Evolutionary conservation across 1,139 yeast species (phyloP).

Genomic region (Sugiyamaella novakii): DNA sequence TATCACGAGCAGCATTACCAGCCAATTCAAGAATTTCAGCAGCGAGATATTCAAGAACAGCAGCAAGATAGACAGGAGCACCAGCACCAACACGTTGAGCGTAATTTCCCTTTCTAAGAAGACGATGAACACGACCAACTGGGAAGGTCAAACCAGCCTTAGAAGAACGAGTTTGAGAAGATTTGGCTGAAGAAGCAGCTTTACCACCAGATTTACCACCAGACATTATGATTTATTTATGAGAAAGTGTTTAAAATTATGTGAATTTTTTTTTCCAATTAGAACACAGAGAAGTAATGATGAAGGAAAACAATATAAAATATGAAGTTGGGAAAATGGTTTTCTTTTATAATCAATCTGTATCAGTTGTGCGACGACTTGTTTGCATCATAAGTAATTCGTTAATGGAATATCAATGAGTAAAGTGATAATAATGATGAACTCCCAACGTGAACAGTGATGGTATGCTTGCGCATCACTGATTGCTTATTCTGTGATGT

Average conservation of each 20-base stretch:
- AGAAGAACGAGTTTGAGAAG: conserved; percentile 95
- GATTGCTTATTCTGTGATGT: conserved; percentile 18
- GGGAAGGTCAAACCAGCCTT: conserved; percentile 99
- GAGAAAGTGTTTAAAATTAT: conserved; percentile 10
- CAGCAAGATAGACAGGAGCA: conserved; percentile 94
- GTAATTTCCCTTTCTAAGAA: conserved; percentile 96
- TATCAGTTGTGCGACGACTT: not conserved
- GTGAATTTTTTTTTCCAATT: conserved; percentile 35
- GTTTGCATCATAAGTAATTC: no score
- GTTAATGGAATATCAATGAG: not conserved
- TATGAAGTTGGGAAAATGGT: conserved; percentile 1
- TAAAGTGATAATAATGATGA: no score
- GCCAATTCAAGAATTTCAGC: conserved; percentile 98
- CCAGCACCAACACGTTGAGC: conserved; percentile 99
- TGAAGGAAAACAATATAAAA: conserved; percentile 28
- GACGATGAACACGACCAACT: conserved; percentile 98
- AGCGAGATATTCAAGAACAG: conserved; percentile 93
- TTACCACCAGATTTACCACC: conserved; percentile 97
- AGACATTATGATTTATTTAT: conserved; percentile 60
- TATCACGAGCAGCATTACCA: conserved; percentile 98
- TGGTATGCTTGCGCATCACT: no score
- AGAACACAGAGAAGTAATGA: conserved; percentile 26
- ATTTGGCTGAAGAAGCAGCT: conserved; percentile 88
- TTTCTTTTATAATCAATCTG: conserved; percentile 7
- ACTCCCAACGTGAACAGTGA: no score